Conservation (phyloP, 371 early-diverging fungal genomes). For the Mortierella sp. region DNA sequence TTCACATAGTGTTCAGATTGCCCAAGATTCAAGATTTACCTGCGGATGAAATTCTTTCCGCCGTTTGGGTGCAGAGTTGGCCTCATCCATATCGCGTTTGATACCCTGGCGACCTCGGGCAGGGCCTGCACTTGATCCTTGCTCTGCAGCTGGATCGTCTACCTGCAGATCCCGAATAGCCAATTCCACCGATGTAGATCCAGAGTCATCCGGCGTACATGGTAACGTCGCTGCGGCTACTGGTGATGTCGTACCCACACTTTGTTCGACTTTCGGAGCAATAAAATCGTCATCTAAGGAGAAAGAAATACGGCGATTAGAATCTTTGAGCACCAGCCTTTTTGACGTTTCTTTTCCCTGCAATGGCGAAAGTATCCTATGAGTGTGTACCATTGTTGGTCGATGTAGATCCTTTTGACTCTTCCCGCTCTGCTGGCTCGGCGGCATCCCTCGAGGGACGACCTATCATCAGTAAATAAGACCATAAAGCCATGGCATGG, state of each 20-base stretch:
- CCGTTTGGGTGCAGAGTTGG: constrained; percentile 17
- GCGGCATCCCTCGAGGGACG: constrained; percentile 17
- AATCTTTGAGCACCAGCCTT: neutral
- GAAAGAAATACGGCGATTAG: neutral
- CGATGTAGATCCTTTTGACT: constrained; percentile 2
- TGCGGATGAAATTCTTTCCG: constrained; percentile 16
- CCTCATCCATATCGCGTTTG: constrained; percentile 27
- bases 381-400: neutral
- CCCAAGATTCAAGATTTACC: neutral
- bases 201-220: neutral
- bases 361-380: neutral
- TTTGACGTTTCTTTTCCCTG: neutral
- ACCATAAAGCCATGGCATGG: neutral
- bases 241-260: neutral
- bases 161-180: constrained; percentile 11
- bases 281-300: neutral
- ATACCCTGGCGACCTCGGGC: constrained; percentile 23
- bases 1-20: neutral
- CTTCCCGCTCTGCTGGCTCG: constrained; percentile 17
- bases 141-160: constrained; percentile 13
- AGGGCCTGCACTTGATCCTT: neutral
- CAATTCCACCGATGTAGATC: constrained; percentile 13
- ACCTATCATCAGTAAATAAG: neutral
- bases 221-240: neutral
- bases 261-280: neutral